These are phyloP conservation scores for Solidago caesia DNA, from an alignment of 129 eudicot species.

Conservation along the genomic window DNA sequence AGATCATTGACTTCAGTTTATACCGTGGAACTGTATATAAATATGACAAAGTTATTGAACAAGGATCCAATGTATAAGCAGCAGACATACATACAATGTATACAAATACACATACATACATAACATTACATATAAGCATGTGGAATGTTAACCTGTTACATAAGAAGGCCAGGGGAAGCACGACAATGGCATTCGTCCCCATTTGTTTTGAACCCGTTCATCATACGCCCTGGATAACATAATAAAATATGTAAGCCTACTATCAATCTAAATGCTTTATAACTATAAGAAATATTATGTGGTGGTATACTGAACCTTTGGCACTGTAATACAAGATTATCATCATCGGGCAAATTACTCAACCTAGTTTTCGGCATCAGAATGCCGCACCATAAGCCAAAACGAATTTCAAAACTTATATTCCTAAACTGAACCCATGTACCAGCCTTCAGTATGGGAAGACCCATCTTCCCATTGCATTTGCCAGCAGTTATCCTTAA, in stretches of 20 bases:
- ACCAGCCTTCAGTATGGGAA: slow-evolving; percentile 48
- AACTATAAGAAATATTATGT: not conserved
- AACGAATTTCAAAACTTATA: slow-evolving; percentile 47
- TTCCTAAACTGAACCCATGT: slow-evolving; percentile 69
- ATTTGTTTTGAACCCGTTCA: slow-evolving; percentile 52
- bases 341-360: slow-evolving; percentile 59
- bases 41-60: not conserved
- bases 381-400: slow-evolving; percentile 71
- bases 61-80: not conserved
- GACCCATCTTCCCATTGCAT: slow-evolving; percentile 50
- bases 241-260: slow-evolving; percentile 10
- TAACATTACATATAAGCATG: not conserved
- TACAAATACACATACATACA: not conserved
- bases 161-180: slow-evolving; percentile 80
- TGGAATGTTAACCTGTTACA: slow-evolving; percentile 55
- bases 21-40: not conserved
- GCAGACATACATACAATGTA: not conserved
- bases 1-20: not conserved
- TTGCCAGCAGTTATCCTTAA: slow-evolving; percentile 51
- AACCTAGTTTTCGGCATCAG: slow-evolving; percentile 55
- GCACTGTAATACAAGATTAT: slow-evolving; percentile 38
- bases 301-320: slow-evolving; percentile 49
- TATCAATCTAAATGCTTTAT: not conserved
- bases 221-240: slow-evolving; percentile 45
- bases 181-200: slow-evolving; percentile 58